These are phyloP conservation scores for Coffea eugenioides DNA, from an alignment of 257 asterid genomes.

Conservation along the genomic window DNA sequence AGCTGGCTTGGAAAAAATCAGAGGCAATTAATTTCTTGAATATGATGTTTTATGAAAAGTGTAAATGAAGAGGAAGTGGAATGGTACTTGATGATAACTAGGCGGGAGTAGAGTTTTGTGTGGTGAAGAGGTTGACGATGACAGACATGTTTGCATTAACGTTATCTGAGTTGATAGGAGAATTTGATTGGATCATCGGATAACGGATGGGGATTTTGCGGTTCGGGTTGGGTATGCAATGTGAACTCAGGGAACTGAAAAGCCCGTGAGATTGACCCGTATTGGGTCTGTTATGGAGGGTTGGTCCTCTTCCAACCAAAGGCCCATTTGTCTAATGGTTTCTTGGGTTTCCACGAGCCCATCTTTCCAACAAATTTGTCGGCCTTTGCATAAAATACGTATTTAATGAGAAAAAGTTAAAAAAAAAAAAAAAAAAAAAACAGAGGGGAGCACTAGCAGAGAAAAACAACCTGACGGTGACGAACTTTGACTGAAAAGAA, in stretches of 20 bases:
- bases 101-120: neutral
- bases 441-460: neutral
- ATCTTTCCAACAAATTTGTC: no score
- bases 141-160: constrained; percentile 5
- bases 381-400: no score
- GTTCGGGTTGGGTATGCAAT: neutral
- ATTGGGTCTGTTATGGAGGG: no score
- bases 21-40: neutral
- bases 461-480: neutral
- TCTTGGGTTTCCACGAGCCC: no score
- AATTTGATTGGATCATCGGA: neutral
- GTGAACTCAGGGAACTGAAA: neutral
- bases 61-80: neutral
- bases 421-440: neutral
- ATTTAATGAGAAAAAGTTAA: no score
- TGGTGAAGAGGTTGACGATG: constrained; percentile 4
- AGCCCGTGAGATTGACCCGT: neutral
- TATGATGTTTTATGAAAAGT: neutral
- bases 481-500: neutral
- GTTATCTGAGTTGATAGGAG: constrained; percentile 4
- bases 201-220: constrained; percentile 3
- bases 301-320: no score
- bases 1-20: neutral
- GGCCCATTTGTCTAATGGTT: no score
- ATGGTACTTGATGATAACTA: neutral